Conservation (phyloP, 768 basidiomycete genomes). For the Suillus subaureus region DNA sequence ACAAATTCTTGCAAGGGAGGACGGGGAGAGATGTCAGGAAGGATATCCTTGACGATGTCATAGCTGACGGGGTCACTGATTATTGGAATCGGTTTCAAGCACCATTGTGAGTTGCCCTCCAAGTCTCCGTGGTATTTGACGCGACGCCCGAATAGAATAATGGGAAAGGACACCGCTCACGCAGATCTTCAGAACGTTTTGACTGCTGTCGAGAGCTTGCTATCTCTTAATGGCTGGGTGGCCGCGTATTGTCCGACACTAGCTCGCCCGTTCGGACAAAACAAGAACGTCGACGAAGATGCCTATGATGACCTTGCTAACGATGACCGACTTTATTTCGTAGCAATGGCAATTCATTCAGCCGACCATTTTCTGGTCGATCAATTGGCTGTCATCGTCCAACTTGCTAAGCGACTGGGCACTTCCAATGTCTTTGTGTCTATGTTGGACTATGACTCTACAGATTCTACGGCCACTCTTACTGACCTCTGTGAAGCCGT, state of each 20-base stretch:
- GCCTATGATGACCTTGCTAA: conserved; percentile 88
- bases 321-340: conserved; percentile 86
- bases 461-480: conserved; percentile 92
- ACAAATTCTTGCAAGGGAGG: conserved; percentile 85
- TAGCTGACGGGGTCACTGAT: conserved; percentile 77
- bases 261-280: conserved; percentile 92
- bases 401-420: conserved; percentile 89
- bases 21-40: conserved; percentile 84
- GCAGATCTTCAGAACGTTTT: conserved; percentile 91
- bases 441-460: conserved; percentile 96
- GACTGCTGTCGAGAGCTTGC: conserved; percentile 86
- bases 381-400: conserved; percentile 97
- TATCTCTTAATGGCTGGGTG: conserved; percentile 98
- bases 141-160: conserved; percentile 54
- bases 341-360: conserved; percentile 94
- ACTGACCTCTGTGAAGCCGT: conserved; percentile 96
- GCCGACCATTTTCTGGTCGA: conserved; percentile 99
- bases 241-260: conserved; percentile 94
- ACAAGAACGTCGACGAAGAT: conserved; percentile 68
- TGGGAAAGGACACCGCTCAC: conserved; percentile 79
- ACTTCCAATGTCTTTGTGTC: conserved; percentile 92
- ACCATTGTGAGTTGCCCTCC: conserved; percentile 70
- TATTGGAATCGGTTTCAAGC: conserved; percentile 93
- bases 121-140: background rate
- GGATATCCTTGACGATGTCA: conserved; percentile 77